These are phyloP conservation scores for Rhododendron kiyosumense DNA, from an alignment of 148 eudicot genomes.

Conservation along the genomic window DNA sequence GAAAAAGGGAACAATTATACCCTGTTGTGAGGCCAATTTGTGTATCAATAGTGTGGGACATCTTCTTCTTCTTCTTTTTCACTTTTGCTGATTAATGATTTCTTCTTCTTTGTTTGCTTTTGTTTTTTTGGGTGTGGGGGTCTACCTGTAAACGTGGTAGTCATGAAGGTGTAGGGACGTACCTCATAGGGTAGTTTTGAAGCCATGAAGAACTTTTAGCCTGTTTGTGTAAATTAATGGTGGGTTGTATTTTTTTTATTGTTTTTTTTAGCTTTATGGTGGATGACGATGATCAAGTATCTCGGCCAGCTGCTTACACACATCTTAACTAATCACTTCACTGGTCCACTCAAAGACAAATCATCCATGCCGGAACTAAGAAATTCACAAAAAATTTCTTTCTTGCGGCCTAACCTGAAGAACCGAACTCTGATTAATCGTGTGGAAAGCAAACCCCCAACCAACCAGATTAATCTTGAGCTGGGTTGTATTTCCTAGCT, in stretches of 20 bases:
- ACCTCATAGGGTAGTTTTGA: slow-evolving; percentile 2
- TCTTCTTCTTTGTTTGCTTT: slow-evolving; percentile 16
- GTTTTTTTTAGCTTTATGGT: too few relatives aligned
- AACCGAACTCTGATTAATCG: too few relatives aligned
- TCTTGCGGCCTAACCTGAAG: too few relatives aligned
- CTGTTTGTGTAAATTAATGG: background rate
- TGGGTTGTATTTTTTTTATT: background rate
- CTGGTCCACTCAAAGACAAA: too few relatives aligned
- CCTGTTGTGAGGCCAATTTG: background rate
- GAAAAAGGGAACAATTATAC: background rate
- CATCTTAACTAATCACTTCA: background rate
- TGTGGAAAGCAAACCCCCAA: background rate
- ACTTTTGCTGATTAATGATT: slow-evolving; percentile 44
- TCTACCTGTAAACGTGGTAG: slow-evolving; percentile 38
- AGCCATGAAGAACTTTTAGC: background rate
- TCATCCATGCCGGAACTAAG: too few relatives aligned
- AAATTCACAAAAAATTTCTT: too few relatives aligned
- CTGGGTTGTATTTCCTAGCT: too few relatives aligned
- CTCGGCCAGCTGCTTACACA: background rate
- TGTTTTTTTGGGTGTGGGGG: slow-evolving; percentile 21
- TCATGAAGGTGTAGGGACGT: slow-evolving; percentile 45
- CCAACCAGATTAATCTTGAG: too few relatives aligned
- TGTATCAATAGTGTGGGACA: background rate
- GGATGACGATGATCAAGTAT: too few relatives aligned
- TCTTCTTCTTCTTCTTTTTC: background rate